A percentile compares a stretch with the other conserved stretches of the same genome.
Evolutionary conservation across 2,329 filamentous ascomycete genomes (phyloP).

Genomic region (Phoma herbarum): DNA sequence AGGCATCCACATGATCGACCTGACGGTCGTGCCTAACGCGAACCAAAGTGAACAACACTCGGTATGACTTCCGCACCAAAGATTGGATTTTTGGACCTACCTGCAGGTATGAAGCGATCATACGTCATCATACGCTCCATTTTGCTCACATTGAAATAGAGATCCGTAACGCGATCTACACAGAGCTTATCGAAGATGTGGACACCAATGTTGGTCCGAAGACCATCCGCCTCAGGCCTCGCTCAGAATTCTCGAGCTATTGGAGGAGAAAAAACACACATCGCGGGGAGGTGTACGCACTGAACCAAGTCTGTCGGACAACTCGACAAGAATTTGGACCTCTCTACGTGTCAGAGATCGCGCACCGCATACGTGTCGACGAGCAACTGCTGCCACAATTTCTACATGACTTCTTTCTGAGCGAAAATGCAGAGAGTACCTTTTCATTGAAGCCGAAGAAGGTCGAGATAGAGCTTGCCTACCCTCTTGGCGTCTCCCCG

Average conservation of each 20-base stretch:
- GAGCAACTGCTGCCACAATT: background rate
- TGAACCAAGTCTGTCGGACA: slow-evolving; percentile 14
- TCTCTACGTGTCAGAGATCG: slow-evolving; percentile 9
- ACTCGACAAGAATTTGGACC: slow-evolving; percentile 14
- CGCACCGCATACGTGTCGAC: slow-evolving; percentile 12
- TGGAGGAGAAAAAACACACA: slow-evolving; percentile 14
- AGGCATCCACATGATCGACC: slow-evolving; percentile 16
- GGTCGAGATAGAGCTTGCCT: slow-evolving; percentile 12
- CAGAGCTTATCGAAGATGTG: slow-evolving; percentile 12
- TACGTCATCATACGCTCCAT: background rate
- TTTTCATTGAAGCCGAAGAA: slow-evolving; percentile 9
- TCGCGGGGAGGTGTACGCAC: slow-evolving; percentile 6
- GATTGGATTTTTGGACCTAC: slow-evolving; percentile 3
- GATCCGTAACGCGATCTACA: slow-evolving; percentile 14
- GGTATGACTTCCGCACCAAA: background rate
- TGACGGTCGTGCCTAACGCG: background rate
- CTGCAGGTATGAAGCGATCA: slow-evolving; percentile 2
- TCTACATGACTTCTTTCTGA: slow-evolving; percentile 2
- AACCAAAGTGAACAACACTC: background rate
- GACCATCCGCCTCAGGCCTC: slow-evolving; percentile 9
- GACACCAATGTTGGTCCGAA: slow-evolving; percentile 18
- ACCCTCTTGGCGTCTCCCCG: background rate
- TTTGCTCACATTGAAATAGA: slow-evolving; percentile 2
- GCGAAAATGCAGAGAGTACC: background rate
- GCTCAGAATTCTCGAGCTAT: slow-evolving; percentile 8